Conservation (phyloP, 2,329 filamentous ascomycete genomes). For the Zymoseptoria pseudotritici region DNA sequence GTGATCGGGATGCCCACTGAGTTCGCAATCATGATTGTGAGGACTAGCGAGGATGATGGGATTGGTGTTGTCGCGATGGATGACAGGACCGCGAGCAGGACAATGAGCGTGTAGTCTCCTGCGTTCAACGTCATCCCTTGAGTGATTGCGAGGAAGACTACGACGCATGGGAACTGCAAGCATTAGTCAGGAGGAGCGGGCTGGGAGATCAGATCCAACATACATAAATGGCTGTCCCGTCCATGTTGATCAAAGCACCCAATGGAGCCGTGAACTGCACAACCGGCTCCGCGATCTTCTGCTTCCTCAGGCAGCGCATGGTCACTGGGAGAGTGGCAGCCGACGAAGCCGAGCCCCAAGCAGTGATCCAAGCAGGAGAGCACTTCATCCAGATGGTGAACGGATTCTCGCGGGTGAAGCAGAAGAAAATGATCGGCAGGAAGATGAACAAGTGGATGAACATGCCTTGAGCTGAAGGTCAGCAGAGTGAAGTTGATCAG, state of each 20-base stretch:
- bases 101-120: conserved; percentile 44
- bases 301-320: conserved; percentile 35
- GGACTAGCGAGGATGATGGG: conserved; percentile 45
- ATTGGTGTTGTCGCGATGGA: conserved; percentile 50
- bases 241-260: conserved; percentile 47
- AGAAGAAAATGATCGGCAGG: conserved; percentile 39
- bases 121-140: conserved; percentile 40
- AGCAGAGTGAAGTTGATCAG: not conserved
- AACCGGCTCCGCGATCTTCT: conserved; percentile 38
- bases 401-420: conserved; percentile 40
- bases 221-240: conserved; percentile 26
- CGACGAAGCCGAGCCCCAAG: conserved; percentile 48
- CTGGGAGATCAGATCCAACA: not conserved
- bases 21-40: conserved; percentile 46
- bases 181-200: conserved; percentile 30
- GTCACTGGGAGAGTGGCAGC: conserved; percentile 48
- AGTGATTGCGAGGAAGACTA: conserved; percentile 47
- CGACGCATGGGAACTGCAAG: conserved; percentile 49
- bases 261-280: conserved; percentile 43
- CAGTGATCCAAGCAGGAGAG: conserved; percentile 48
- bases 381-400: conserved; percentile 43
- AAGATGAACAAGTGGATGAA: conserved; percentile 42
- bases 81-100: conserved; percentile 43
- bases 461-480: conserved; percentile 31
- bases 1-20: conserved; percentile 41